phyloP scores from a whole-genome alignment of 1,284 basidiomycete species.

The Papiliotrema nemorosa region DNA sequence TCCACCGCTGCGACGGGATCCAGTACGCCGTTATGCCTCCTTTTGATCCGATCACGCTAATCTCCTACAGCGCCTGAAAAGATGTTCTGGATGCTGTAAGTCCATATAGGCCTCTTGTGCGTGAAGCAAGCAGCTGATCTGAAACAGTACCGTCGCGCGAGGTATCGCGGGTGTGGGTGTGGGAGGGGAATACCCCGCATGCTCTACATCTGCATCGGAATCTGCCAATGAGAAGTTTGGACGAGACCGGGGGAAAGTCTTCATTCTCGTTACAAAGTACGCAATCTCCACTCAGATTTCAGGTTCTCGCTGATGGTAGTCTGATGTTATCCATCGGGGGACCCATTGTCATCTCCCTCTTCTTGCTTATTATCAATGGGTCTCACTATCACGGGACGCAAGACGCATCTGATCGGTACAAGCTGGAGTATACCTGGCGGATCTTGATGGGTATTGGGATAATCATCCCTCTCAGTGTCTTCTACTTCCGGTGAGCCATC shows the following conservation, averaged over 20 bases:
- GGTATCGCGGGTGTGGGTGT: constrained; percentile 70
- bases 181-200: constrained; percentile 74
- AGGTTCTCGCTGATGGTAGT: constrained; percentile 12
- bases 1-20: constrained; percentile 66
- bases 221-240: constrained; percentile 68
- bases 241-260: constrained; percentile 63
- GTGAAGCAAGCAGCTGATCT: no score
- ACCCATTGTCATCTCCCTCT: constrained; percentile 65
- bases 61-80: constrained; percentile 47
- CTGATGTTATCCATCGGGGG: constrained; percentile 56
- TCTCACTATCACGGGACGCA: constrained; percentile 23
- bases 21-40: constrained; percentile 17
- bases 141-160: constrained; percentile 64
- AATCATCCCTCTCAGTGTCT: constrained; percentile 64
- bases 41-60: neutral
- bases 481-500: constrained; percentile 44
- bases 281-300: constrained; percentile 1
- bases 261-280: constrained; percentile 69
- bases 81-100: constrained; percentile 71
- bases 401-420: constrained; percentile 61
- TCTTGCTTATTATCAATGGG: constrained; percentile 61
- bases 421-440: constrained; percentile 69
- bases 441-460: constrained; percentile 70
- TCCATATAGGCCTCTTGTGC: no score
- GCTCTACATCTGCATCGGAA: constrained; percentile 63